Base-by-base conservation (phyloP, 306 rosid genomes). In the Quercus berberidifolia region DNA sequence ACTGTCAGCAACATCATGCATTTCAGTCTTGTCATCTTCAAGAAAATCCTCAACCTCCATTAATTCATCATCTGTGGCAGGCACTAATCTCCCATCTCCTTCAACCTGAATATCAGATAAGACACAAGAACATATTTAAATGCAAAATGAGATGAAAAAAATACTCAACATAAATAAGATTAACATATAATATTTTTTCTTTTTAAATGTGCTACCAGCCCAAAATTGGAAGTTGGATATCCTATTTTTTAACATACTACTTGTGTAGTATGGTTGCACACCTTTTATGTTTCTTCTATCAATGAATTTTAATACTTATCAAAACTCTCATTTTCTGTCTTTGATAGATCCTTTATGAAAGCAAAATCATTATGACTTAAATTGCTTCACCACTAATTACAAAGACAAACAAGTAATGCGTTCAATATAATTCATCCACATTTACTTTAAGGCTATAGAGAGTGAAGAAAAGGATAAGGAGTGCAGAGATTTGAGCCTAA, bases 1-100 rank as follows among this genome's bases (percentile, higher is more conserved):
- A 41, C 82, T 71, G 55, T 86, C 97, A 43, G 85, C 83, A 73
- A 83, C 84, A 79, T 82, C 92, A 82, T 79, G 87, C 84, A 89
- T 79, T 86, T 87, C 97, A 84, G 85, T 88, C 84, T 78, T 88
- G 82, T 89, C 96, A 76, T 83, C 89, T 71, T 90, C 96, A 79
- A 95, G 89, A 85, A 91, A 88, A 80, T 84, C 97, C 85, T 89
- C 98, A 79, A 95, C 94, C 85, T 93, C 90, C 91, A 93, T 93
- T 67, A 90, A 89, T 83, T 95, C 99, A 85, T 93, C 99, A 79
- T 95, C 98, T 33, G 98, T 91, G 75, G 99, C 99, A 56, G 98
- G 98, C 80, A 95, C 99, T 69, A 95, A 90, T 82, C 93, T 95
- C 83, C 99, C 99, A 83, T 95, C 96, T 78, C 98, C 96, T 81